Base-by-base conservation (phyloP, 345 rosid species). In the Cardamine occulta region DNA sequence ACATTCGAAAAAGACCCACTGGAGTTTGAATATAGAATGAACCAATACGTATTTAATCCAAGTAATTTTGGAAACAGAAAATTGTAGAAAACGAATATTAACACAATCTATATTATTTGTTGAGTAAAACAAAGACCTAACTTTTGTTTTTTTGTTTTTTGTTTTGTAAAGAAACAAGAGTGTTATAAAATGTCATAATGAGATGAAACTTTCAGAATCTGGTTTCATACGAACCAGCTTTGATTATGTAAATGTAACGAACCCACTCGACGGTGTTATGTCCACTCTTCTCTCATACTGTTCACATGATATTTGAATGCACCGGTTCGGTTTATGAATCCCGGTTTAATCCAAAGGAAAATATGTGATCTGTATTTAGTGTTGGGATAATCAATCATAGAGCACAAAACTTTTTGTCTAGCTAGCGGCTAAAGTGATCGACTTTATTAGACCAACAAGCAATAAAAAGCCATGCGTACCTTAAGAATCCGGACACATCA, bases 201-300 rank as follows among this genome's bases (percentile, higher is more conserved):
- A 61, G 15, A 61, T 39, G 7, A 13, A 21, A 45, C 51, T 45
- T 56, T 66, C 21, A 88, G 85, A 93, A 87, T 83, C 94, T 88
- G 71, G 87, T 82, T 87, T 89, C 89, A 4, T 86, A 88, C 2
- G 89, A 88, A 44, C 97, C 94, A 28, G 89, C 96, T 77, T 88
- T 89, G 32, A 93, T 87, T 31, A 7, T 6, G 8, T 6, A 5
- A 31, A 91, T 85, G 65, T 89, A 87, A 10, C 91, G 91, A 68
- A 89, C 98, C 91, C 93, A 88, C 71, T 93, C 89, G 24, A 93
- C 91, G 0, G 89, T 91, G 83, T 85, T 89, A 80, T 83, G 87
- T 24, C 96, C 93, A 68, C 93, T 91, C 84, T 91, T 88, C 77
- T 91, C 93, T 91, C 93, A 94, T 11, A 91, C 93, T 91, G 77